These are phyloP conservation scores for Globisporangium radiosum DNA, from an alignment of 352 stramenopile species.

Conservation along the genomic window DNA sequence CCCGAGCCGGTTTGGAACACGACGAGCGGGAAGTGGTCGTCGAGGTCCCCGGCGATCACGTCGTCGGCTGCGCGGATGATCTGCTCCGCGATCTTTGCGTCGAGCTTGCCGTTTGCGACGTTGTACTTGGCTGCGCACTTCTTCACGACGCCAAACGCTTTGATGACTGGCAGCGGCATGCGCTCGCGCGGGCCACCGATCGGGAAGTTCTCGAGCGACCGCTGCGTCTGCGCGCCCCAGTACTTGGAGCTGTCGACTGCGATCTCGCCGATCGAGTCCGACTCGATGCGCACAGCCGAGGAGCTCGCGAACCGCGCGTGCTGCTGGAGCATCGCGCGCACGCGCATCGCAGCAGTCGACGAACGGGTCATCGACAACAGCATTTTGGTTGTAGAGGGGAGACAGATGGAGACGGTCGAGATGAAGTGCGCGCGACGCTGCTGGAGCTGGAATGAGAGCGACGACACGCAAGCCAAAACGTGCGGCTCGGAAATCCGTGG, in stretches of 20 bases:
- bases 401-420: background rate
- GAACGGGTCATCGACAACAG: conserved; percentile 21
- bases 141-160: conserved; percentile 92
- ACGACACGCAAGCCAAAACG: background rate
- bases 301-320: conserved; percentile 32
- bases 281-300: conserved; percentile 39
- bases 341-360: conserved; percentile 16
- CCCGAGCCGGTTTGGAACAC: conserved; percentile 72
- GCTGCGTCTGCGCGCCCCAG: conserved; percentile 94
- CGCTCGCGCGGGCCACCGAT: conserved; percentile 86
- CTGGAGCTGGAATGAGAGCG: conserved; percentile 9
- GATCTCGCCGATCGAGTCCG: conserved; percentile 78
- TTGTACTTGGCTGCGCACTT: conserved; percentile 94
- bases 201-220: conserved; percentile 94
- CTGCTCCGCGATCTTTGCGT: conserved; percentile 65
- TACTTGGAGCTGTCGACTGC: conserved; percentile 80
- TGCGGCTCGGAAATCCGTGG: conserved; percentile 1
- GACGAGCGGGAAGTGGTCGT: conserved; percentile 94
- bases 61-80: conserved; percentile 91
- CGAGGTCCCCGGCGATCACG: conserved; percentile 89
- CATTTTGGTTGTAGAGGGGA: conserved; percentile 12
- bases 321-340: conserved; percentile 25
- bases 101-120: conserved; percentile 79
- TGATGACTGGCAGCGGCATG: conserved; percentile 94
- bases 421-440: background rate